Base-by-base conservation (phyloP, 208 protist genomes). In the Leishmania braziliensis region DNA sequence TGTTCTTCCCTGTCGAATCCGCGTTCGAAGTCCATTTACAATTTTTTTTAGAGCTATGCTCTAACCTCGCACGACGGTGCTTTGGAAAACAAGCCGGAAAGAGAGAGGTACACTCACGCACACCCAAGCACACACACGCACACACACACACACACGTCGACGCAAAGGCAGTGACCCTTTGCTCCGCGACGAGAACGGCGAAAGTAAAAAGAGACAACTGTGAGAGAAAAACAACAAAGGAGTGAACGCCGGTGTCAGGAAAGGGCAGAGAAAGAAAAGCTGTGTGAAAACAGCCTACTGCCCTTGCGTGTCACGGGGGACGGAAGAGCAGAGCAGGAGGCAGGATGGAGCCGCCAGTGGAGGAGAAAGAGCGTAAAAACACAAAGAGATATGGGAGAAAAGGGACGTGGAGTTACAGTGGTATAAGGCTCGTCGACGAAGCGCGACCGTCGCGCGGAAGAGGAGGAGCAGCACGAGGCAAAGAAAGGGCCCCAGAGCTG, bases 201-300 rank as follows among this genome's bases (percentile, higher is more conserved):
- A 5, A 53, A 14, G 23, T 33, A 10, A 46, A n/a, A 33, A 9
- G 14, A 65, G 8, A 39, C 23, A 39, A 66, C 26, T 2, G 29
- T 33, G 43, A 43, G 5, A 18, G 8, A 68, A 39, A 71, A 36
- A 75, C 14, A 9, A 9, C 14, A 77, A 72, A 3, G 36, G 56
- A 50, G 58, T 53, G 39, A 48, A 51, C 6, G 36, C 60, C 26
- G 36, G 76, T 53, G 16, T 12, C 36, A 46, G 51, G 29, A 53
- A 79, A 33, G 20, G 29, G 58, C 26, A 46, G 48, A 43, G 51
- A 81, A 58, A 51, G 68, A 54, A 81, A 79, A 60, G 56, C 53
- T 58, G 56, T n/a, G 51, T 39, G 29, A 5, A 53, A 18, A 33
- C 51, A 65, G 51, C 73, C 9, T 66, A 50, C 54, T 65, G 36